phyloP scores from a whole-genome alignment of 164 flowering plant genomes.

The Stephania yunnanensis region DNA sequence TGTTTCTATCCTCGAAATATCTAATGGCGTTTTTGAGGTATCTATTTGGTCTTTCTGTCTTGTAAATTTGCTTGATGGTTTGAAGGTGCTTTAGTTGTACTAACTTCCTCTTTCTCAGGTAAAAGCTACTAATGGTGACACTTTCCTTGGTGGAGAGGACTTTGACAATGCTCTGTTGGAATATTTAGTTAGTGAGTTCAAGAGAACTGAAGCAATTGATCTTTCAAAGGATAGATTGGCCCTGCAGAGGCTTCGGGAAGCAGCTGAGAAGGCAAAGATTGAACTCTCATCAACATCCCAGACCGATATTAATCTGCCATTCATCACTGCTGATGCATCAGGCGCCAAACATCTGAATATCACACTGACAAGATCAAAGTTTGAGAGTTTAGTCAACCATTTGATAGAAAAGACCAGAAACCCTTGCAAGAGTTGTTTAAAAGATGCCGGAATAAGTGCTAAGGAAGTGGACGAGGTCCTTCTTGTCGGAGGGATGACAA shows the following conservation, averaged over 20 bases:
- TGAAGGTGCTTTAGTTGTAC: not conserved
- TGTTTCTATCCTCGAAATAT: constrained; percentile 63
- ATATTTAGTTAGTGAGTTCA: constrained; percentile 52
- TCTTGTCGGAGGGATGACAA: constrained; percentile 74
- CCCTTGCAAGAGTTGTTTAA: constrained; percentile 63
- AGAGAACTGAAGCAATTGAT: constrained; percentile 52
- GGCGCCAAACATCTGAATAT: constrained; percentile 72
- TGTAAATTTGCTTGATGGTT: not conserved
- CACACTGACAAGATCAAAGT: constrained; percentile 59
- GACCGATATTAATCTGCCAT: constrained; percentile 66
- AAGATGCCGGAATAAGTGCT: constrained; percentile 52
- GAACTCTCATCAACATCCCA: constrained; percentile 67
- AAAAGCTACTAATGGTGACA: constrained; percentile 77
- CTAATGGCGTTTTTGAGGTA: constrained; percentile 73
- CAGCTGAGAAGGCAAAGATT: constrained; percentile 72
- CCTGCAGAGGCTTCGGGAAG: constrained; percentile 66
- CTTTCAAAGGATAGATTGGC: constrained; percentile 60
- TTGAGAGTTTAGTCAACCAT: constrained; percentile 47
- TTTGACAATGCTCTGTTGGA: constrained; percentile 62
- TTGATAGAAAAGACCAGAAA: constrained; percentile 51
- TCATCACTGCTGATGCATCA: constrained; percentile 65
- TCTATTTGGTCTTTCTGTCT: not conserved
- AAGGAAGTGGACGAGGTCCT: constrained; percentile 72
- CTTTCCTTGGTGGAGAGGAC: constrained; percentile 76
- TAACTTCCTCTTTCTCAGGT: constrained; percentile 32